Base-by-base conservation (phyloP, 2,329 filamentous ascomycete species). In the Alternaria novae-zelandiae region DNA sequence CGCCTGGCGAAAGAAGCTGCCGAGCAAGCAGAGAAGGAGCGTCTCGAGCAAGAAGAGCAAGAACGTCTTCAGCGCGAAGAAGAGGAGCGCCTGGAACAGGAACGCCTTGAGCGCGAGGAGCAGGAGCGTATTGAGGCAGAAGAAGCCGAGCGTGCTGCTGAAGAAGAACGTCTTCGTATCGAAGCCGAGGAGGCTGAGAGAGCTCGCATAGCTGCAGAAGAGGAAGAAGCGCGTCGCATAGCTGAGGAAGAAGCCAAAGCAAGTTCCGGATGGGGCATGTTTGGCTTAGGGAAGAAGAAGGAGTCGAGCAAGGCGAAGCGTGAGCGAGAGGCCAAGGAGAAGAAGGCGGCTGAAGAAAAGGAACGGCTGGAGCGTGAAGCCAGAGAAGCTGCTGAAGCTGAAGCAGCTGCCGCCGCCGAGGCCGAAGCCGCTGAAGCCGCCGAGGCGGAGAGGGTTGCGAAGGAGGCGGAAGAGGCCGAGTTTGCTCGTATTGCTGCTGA, bases 11-110 rank as follows among this genome's bases (percentile, higher is more conserved):
- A 59, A 21, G 61, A 60, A 36, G 57, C 57, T 44, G 61, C 58
- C 17, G 61, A 65, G 25, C 63, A 67, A 13, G 75, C 74, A 21
- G 69, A 75, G 53, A 69, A 65, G 61, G 73, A 76, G 59, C 68
- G 57, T 5, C 62, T 68, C 44, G 72, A 76, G 32, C 68, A 64
- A 21, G 71, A 66, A 30, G 74, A 74, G 57, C 70, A 72, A 25
- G 74, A 74, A 47, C 71, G 71, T 54, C 53, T 67, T 23, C 73
- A 77, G 54, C 80, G 83, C 68, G 83, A 82, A 72, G 73, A 74
- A 50, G 67, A 69, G 11, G 73, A 72, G 26, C 69, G 69, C 21
- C n/a, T 66, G 74, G 70, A 70, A 54, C 57, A 65, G 44, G 62
- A 67, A 47, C 64, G 63, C n/a, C 3, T 77, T 71, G 59, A 78